Evolutionary conservation across 768 basidiomycete genomes (phyloP), one percentile per base, ranked within the genome.

Genomic region (Xerocomellus amylosporus): DNA sequence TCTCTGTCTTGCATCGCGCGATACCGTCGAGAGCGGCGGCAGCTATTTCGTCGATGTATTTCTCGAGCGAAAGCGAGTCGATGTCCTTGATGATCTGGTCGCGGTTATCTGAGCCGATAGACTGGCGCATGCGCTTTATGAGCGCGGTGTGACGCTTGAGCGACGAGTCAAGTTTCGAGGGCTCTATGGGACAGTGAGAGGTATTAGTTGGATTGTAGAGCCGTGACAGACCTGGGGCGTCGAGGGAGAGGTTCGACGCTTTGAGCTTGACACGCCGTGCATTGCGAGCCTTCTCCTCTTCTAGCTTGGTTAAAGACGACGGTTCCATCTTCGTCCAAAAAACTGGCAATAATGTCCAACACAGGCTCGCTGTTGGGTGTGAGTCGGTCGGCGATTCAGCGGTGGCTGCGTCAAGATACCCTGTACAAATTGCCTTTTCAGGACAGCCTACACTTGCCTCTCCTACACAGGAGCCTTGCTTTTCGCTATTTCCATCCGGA

Each of bases 11-110:
- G 71, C 94, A 96, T 58, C 88, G 83, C 9, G 72, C 72, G 38
- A 94, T 76, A 5, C 97, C 97, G 66, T 99, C 97, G 3, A 91
- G 75, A 1, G 87, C 78, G 8, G 94, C 95, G 12, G 85, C 84
- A 2, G 88, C 90, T 58, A 98, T 87, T 73, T 99, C 97, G 65
- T 97, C 95, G 45, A 95, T 79, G 68, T 99, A 98, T 73, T 97
- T 98, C 74, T 93, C 93, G 53, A 99, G 77, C 2, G 92, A 86
- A 51, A 99, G 79, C 0, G 88, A 80, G 58, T 94, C 88, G 59
- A 97, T 85, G 64, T 99, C 97, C 72, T 94, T 98, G 61, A 97
- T 74, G 55, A 96, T 85, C 64, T 91, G 87, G 62, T 94, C 92
- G 44, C 79, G 82, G 67, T 92, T 87, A 62, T 93, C 91, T 37